Evolutionary conservation across 2,329 filamentous ascomycete genomes (phyloP).

Genomic region (Dichotomopilus funicola): DNA sequence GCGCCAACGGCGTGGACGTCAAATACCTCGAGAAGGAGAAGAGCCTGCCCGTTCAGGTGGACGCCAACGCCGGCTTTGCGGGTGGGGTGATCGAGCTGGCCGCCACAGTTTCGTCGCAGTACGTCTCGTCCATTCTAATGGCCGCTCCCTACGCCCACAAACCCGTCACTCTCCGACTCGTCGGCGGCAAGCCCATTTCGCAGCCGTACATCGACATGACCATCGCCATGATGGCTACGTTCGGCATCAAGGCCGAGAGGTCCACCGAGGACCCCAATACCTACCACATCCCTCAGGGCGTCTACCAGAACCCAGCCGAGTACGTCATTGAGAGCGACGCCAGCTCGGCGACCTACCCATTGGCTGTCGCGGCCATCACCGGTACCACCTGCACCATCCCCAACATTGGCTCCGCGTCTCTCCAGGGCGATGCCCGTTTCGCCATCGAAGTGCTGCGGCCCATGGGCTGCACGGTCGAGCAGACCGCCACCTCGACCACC

Average conservation of each 20-base stretch:
- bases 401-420: conserved; percentile 85
- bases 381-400: conserved; percentile 93
- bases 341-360: conserved; percentile 92
- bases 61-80: conserved; percentile 73
- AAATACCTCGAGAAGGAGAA: conserved; percentile 78
- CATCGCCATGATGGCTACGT: conserved; percentile 91
- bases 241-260: conserved; percentile 73
- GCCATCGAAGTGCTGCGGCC: conserved; percentile 81
- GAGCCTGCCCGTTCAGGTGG: conserved; percentile 77
- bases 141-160: conserved; percentile 94
- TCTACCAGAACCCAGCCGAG: conserved; percentile 74
- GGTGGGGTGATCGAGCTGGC: conserved; percentile 87
- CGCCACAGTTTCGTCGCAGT: conserved; percentile 96
- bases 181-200: conserved; percentile 96
- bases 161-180: conserved; percentile 79
- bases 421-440: conserved; percentile 93
- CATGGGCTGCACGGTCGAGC: conserved; percentile 89
- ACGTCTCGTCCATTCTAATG: conserved; percentile 95
- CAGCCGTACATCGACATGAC: conserved; percentile 99
- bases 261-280: conserved; percentile 78
- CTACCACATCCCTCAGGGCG: conserved; percentile 83
- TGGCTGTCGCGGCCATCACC: conserved; percentile 90
- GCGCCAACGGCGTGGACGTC: conserved; percentile 78
- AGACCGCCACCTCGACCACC: conserved; percentile 79
- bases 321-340: conserved; percentile 96